These are phyloP conservation scores for Penicillium capsulatum DNA, from an alignment of 2,329 filamentous ascomycete genomes.

Conservation along the genomic window DNA sequence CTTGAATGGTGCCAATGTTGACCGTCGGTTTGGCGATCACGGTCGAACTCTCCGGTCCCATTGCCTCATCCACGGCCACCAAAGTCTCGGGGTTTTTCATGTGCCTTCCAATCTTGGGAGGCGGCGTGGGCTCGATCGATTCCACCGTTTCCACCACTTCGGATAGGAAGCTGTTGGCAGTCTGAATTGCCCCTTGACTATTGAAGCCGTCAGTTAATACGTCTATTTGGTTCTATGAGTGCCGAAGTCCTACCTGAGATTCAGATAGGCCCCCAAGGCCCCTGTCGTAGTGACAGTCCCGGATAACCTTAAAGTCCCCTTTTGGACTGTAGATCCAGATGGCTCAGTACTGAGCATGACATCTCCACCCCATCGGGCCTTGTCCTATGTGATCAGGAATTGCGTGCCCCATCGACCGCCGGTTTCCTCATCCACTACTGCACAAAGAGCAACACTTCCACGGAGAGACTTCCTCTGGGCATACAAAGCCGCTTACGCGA, in stretches of 20 bases:
- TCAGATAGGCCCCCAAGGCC: constrained; percentile 41
- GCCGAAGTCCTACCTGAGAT: constrained; percentile 33
- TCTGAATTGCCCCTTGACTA: constrained; percentile 3
- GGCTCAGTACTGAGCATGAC: constrained; percentile 42
- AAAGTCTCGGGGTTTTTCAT: constrained; percentile 4
- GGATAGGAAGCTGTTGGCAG: background rate
- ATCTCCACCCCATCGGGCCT: constrained; percentile 36
- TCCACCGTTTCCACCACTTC: constrained; percentile 3
- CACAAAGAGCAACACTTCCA: constrained; percentile 7
- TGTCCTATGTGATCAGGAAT: constrained; percentile 13
- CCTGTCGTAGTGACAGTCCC: constrained; percentile 34
- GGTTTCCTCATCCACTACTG: constrained; percentile 6
- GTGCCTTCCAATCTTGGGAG: constrained; percentile 3
- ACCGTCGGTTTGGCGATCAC: constrained; percentile 39
- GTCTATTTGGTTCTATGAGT: constrained; percentile 7
- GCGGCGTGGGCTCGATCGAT: constrained; percentile 4
- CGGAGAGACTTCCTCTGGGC: constrained; percentile 1
- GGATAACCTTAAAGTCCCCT: constrained; percentile 40
- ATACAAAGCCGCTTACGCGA: constrained; percentile 39
- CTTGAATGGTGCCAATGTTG: constrained; percentile 41
- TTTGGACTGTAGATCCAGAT: constrained; percentile 39
- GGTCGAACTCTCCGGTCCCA: constrained; percentile 27
- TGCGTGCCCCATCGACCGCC: constrained; percentile 5
- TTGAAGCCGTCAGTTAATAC: background rate
- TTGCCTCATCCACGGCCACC: constrained; percentile 3